phyloP scores from a whole-genome alignment of 495 filamentous ascomycete species.

The Penicillium desertorum region DNA sequence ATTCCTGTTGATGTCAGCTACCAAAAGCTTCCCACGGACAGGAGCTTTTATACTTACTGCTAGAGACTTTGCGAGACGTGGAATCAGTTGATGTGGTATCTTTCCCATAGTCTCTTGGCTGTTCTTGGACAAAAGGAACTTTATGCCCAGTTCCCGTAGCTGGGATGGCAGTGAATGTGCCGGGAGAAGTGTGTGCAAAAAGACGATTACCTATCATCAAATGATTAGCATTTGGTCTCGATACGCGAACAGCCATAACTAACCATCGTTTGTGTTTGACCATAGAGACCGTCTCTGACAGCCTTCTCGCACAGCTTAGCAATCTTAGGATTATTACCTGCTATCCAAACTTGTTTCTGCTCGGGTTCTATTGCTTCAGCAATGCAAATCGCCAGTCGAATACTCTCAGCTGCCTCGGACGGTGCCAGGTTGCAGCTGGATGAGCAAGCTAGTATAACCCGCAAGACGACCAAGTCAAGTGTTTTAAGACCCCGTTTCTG shows the following conservation, averaged over 20 bases:
- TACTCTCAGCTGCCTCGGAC: conserved; percentile 45
- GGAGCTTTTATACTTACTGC: conserved; percentile 23
- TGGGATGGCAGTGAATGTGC: conserved; percentile 23
- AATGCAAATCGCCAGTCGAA: conserved; percentile 52
- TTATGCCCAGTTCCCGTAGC: conserved; percentile 27
- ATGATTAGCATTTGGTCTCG: conserved; percentile 8
- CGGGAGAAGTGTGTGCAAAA: conserved; percentile 33
- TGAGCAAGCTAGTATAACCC: conserved; percentile 54
- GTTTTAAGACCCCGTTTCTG: conserved; percentile 53
- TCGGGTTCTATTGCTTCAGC: conserved; percentile 43
- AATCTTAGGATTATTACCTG: conserved; percentile 41
- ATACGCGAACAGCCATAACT: conserved; percentile 6
- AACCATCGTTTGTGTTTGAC: conserved; percentile 46
- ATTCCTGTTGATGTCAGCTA: conserved; percentile 16
- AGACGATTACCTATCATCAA: not conserved
- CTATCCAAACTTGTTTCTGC: conserved; percentile 47
- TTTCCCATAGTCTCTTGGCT: conserved; percentile 21
- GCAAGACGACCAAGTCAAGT: conserved; percentile 53
- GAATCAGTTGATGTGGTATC: conserved; percentile 26
- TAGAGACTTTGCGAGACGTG: conserved; percentile 27
- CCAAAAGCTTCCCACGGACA: not conserved
- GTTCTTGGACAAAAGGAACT: conserved; percentile 33
- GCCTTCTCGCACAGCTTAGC: conserved; percentile 56
- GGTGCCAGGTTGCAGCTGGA: conserved; percentile 38
- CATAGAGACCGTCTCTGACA: conserved; percentile 37